Conservation (phyloP, 2,329 filamentous ascomycete species). For the Biscogniauxia mediterranea region DNA sequence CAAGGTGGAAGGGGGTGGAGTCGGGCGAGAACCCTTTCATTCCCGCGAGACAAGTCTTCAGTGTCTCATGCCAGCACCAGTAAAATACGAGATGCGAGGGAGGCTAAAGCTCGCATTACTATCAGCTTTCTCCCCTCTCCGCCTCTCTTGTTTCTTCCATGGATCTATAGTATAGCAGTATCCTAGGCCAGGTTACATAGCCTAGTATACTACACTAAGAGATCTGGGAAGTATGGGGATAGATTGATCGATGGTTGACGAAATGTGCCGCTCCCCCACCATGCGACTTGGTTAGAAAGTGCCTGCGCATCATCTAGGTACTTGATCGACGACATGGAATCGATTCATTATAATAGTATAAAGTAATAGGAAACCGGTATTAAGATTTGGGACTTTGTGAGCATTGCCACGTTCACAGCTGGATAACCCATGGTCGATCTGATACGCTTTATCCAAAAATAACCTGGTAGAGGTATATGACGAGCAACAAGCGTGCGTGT, state of each 20-base stretch:
- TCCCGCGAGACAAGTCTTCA: conserved; percentile 18
- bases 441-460: not conserved
- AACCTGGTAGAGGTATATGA: not conserved
- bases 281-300: not conserved
- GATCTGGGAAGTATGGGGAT: not conserved
- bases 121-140: not conserved
- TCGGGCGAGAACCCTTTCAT: conserved; percentile 21
- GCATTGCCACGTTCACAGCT: not conserved
- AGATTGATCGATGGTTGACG: not conserved
- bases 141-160: not conserved
- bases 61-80: not conserved
- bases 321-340: conserved; percentile 14
- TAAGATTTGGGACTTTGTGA: not conserved
- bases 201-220: too few species aligned
- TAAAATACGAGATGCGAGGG: not conserved
- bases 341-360: not conserved
- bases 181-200: too few species aligned
- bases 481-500: not conserved
- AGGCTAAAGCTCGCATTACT: not conserved
- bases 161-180: too few species aligned
- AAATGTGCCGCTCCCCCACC: not conserved
- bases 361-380: not conserved
- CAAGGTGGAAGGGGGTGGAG: conserved; percentile 16
- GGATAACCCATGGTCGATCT: not conserved
- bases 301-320: conserved; percentile 12